Evolutionary conservation across 1,284 basidiomycete species (phyloP).

Genomic region (Moesziomyces aphidis): DNA sequence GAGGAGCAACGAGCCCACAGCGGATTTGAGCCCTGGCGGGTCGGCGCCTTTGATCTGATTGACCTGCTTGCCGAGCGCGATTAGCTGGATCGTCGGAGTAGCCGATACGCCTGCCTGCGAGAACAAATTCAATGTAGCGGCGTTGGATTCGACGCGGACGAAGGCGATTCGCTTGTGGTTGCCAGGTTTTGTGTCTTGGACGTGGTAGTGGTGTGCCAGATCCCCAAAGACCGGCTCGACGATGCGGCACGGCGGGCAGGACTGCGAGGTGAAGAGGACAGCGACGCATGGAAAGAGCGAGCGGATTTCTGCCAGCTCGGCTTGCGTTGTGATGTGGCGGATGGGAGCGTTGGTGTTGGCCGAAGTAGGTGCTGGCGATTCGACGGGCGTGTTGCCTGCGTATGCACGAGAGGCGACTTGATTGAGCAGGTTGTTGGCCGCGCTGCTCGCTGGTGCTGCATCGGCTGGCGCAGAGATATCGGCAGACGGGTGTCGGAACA

Average conservation of each 20-base stretch:
- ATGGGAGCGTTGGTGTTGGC: conserved; percentile 72
- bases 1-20: conserved; percentile 79
- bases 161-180: conserved; percentile 54
- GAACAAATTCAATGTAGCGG: conserved; percentile 38
- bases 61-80: conserved; percentile 63
- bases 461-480: conserved; percentile 8
- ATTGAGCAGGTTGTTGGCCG: conserved; percentile 20
- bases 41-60: conserved; percentile 80
- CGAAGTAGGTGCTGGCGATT: conserved; percentile 67
- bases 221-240: conserved; percentile 76
- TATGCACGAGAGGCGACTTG: conserved; percentile 73
- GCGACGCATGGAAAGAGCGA: conserved; percentile 72
- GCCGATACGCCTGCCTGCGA: conserved; percentile 73
- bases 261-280: conserved; percentile 76
- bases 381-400: conserved; percentile 67
- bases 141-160: conserved; percentile 63
- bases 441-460: not conserved
- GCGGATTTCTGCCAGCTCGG: conserved; percentile 52
- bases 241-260: conserved; percentile 75
- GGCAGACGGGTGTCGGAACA: conserved; percentile 37
- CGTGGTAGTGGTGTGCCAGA: conserved; percentile 72
- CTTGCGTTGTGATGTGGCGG: conserved; percentile 20
- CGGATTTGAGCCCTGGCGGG: conserved; percentile 75
- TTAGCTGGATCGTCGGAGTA: conserved; percentile 85
- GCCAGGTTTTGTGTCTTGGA: conserved; percentile 24